Evolutionary conservation across 345 rosid genomes (phyloP).

Genomic region (Linum trigynum): DNA sequence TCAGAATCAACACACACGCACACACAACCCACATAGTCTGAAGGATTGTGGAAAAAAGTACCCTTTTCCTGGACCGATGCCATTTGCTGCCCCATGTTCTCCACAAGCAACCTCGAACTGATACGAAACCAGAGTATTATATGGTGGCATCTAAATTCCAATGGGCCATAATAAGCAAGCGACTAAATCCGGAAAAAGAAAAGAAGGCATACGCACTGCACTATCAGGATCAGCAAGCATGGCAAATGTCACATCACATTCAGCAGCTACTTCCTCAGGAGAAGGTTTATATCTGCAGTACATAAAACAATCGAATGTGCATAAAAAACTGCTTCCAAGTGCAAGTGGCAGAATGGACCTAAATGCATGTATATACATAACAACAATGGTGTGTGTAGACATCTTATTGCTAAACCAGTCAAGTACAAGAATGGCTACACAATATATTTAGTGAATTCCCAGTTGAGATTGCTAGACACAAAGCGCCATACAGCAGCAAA

Average conservation of each 20-base stretch:
- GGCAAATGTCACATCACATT: conserved; percentile 77
- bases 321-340: background rate
- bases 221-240: conserved; percentile 97
- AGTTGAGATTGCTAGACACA: no score
- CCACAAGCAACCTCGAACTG: conserved; percentile 87
- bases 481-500: background rate
- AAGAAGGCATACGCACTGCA: conserved; percentile 81
- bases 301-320: background rate
- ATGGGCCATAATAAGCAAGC: conserved; percentile 12
- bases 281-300: conserved; percentile 55
- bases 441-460: no score
- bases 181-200: background rate
- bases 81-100: conserved; percentile 62
- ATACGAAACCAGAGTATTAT: conserved; percentile 16
- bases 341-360: background rate
- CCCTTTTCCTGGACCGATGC: conserved; percentile 90
- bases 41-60: conserved; percentile 18
- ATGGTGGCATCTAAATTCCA: background rate
- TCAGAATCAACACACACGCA: background rate
- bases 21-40: background rate
- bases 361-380: no score
- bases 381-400: no score
- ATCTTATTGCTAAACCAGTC: no score
- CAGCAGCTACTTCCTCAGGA: conserved; percentile 84
- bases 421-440: no score